Base-by-base conservation (phyloP, 495 filamentous ascomycete genomes). In the Podospora bellae-mahoneyi region DNA sequence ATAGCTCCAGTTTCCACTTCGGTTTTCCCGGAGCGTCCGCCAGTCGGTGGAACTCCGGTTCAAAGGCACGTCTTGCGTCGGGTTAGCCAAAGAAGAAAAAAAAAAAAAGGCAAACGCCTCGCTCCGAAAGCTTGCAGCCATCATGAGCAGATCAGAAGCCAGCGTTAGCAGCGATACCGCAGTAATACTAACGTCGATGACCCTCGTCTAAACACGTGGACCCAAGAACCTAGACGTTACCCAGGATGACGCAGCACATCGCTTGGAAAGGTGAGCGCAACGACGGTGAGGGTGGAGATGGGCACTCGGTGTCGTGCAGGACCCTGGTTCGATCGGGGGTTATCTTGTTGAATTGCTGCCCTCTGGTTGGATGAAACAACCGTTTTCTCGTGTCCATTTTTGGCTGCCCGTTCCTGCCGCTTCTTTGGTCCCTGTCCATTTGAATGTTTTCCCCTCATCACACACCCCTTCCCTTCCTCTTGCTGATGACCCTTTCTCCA, bases 361-460 rank as follows among this genome's bases (percentile, higher is more conserved):
- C 71, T 77, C 68, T 79, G 79, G 78, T 80, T 82, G 79, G 80
- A 74, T 80, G 78, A 81, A 81, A 81, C 80, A 75, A 56, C 73
- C 66, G 78, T 82, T 82, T 71, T 83, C 81, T 83, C 81, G 81
- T 83, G 80, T 83, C 80, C 81, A 82, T 79, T 82, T 82, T 83
- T 83, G 81, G 81, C 65, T 62, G 60, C 65, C 71, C 62, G 57
- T 67, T 53, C 66, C 62, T 54, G 69, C 68, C 68, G 71, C 66
- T 67, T 67, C 39, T 48, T 48, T 48, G 15, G 69, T 58, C 60
- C 68, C 72, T 71, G 60, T 68, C 65, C 53, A 26, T 54, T 63
- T 54, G 4, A 32, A 27, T 48, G 56, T 34, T 32, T 61, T 61
- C 59, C 27, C 59, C 27, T 61, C 59, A 27, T 61, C 59, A 32